A percentile compares a stretch with the other conserved stretches of the same genome.
These are phyloP conservation scores for Dillenia turbinata DNA, from an alignment of 164 flowering plant genomes.

Conservation along the genomic window DNA sequence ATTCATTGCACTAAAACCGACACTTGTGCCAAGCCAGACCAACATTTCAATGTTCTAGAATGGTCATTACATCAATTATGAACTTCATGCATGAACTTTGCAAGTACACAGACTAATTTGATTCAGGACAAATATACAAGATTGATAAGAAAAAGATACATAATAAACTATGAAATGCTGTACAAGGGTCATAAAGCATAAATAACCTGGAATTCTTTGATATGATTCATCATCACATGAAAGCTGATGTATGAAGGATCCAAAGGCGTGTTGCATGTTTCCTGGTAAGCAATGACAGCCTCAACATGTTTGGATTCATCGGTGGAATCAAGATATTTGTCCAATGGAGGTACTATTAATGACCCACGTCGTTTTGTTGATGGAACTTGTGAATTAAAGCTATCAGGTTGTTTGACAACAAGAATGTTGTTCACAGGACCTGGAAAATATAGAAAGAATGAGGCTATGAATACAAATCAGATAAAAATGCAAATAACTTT, in stretches of 20 bases:
- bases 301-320: conserved; percentile 31
- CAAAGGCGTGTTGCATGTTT: conserved; percentile 10
- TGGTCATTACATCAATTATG: no score
- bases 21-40: no score
- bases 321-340: conserved; percentile 41
- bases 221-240: conserved; percentile 42
- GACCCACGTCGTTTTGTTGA: conserved; percentile 32
- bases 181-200: no score
- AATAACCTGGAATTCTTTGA: conserved; percentile 66
- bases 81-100: no score
- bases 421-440: conserved; percentile 74
- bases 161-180: no score
- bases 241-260: conserved; percentile 35
- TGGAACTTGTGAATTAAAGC: conserved; percentile 22
- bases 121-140: no score
- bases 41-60: no score
- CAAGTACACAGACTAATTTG: no score
- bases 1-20: no score
- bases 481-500: no score
- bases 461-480: no score
- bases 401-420: conserved; percentile 31
- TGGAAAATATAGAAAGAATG: conserved; percentile 14
- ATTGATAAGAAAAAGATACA: no score
- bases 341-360: conserved; percentile 58
- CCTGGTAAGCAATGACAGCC: conserved; percentile 22